Percentiles rank a stretch among this genome's conserved stretches.
These are phyloP conservation scores for Wickerhamiella alocasiicola DNA, from an alignment of 805 yeast genomes.

Conservation along the genomic window DNA sequence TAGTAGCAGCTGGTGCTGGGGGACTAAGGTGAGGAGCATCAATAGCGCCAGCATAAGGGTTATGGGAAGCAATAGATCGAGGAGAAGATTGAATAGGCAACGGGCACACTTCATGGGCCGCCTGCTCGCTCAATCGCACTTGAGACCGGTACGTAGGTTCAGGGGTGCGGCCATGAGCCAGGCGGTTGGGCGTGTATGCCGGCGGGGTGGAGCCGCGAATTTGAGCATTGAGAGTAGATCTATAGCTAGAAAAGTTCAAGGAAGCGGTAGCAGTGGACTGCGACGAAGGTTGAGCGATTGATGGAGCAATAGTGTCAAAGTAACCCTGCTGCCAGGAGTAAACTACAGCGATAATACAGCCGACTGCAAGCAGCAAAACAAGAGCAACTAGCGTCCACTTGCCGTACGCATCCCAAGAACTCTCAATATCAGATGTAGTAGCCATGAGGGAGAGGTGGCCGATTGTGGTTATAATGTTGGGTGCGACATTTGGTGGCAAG, in stretches of 20 bases:
- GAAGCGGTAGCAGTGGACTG: not conserved
- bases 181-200: not conserved
- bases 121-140: not conserved
- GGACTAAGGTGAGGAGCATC: not conserved
- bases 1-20: not conserved
- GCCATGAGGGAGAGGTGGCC: conserved; percentile 1
- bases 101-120: not conserved
- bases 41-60: not conserved
- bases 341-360: not conserved
- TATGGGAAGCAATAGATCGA: conserved; percentile 2
- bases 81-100: not conserved
- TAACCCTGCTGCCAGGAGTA: conserved; percentile 9
- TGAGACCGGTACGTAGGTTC: conserved; percentile 2
- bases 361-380: conserved; percentile 2
- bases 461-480: too few relatives aligned
- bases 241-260: conserved; percentile 5
- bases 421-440: conserved; percentile 2
- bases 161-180: conserved; percentile 2
- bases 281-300: not conserved
- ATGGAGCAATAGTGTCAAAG: conserved; percentile 8
- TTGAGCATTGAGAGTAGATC: conserved; percentile 1
- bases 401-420: conserved; percentile 7
- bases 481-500: too few relatives aligned
- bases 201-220: not conserved
- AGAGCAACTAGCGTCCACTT: conserved; percentile 8